Percentiles rank a stretch among this genome's conserved stretches.
These are phyloP conservation scores for Xylariaceae sp. DNA, from an alignment of 2,329 filamentous ascomycete genomes.

Conservation along the genomic window DNA sequence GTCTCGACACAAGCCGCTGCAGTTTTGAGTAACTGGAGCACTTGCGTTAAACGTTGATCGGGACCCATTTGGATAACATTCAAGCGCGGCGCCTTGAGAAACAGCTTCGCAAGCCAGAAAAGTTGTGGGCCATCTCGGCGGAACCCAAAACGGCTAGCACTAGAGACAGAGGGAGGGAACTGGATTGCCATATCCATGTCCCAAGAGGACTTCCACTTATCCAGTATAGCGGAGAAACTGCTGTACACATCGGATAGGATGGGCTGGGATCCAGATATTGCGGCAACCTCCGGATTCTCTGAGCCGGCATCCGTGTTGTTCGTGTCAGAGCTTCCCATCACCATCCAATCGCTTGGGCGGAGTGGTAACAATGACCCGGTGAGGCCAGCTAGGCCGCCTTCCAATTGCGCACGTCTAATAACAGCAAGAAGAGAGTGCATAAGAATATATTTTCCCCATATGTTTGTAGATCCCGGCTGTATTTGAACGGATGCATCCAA, in stretches of 20 bases:
- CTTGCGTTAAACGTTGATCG: slow-evolving; percentile 55
- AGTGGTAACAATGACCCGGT: slow-evolving; percentile 49
- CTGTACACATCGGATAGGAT: slow-evolving; percentile 45
- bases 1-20: slow-evolving; percentile 56
- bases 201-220: slow-evolving; percentile 69
- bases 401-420: slow-evolving; percentile 44
- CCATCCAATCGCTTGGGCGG: slow-evolving; percentile 54
- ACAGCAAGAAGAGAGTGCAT: slow-evolving; percentile 64
- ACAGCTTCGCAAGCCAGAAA: slow-evolving; percentile 64
- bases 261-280: slow-evolving; percentile 36
- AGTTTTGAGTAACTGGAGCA: slow-evolving; percentile 56
- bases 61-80: slow-evolving; percentile 50
- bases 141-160: slow-evolving; percentile 59
- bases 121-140: slow-evolving; percentile 67
- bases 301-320: slow-evolving; percentile 40
- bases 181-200: slow-evolving; percentile 64
- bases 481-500: slow-evolving; percentile 55
- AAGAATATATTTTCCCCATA: slow-evolving; percentile 68
- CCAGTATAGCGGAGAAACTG: slow-evolving; percentile 51
- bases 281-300: slow-evolving; percentile 43
- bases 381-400: slow-evolving; percentile 35
- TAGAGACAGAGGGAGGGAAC: slow-evolving; percentile 54
- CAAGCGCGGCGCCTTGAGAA: slow-evolving; percentile 54
- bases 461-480: slow-evolving; percentile 61
- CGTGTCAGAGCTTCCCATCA: slow-evolving; percentile 37